Percentiles rank a stretch among this genome's conserved stretches.
phyloP scores from a whole-genome alignment of 2,329 filamentous ascomycete species.

The Sporothrix pallida region DNA sequence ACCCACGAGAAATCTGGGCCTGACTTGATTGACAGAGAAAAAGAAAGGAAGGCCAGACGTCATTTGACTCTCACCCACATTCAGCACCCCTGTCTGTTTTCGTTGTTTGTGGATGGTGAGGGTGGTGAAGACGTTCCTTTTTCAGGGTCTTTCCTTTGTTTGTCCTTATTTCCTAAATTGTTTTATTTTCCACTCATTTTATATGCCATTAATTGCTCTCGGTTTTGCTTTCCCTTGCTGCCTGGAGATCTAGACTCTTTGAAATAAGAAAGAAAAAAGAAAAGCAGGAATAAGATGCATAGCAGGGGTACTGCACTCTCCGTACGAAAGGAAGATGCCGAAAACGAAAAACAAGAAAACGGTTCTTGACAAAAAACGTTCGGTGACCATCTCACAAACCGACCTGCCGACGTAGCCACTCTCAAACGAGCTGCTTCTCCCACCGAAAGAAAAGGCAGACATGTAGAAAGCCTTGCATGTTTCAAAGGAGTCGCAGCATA shows the following conservation, averaged over 20 bases:
- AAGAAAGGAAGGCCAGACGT: neutral
- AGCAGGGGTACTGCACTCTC: neutral
- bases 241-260: neutral
- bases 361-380: neutral
- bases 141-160: neutral
- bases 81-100: neutral
- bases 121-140: neutral
- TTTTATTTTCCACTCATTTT: neutral
- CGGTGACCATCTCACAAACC: conserved; percentile 3
- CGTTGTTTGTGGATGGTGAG: neutral
- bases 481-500: neutral
- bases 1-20: too few relatives aligned
- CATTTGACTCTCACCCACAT: neutral
- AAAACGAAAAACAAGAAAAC: neutral
- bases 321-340: neutral
- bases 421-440: neutral
- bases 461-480: conserved; percentile 8
- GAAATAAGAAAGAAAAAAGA: neutral
- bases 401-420: neutral
- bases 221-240: neutral
- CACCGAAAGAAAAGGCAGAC: conserved; percentile 5
- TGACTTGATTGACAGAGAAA: neutral
- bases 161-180: neutral
- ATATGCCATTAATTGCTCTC: neutral
- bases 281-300: neutral